phyloP scores from a whole-genome alignment of 192 early-diverging fungal species.

The Hyaloraphidium curvatum region DNA sequence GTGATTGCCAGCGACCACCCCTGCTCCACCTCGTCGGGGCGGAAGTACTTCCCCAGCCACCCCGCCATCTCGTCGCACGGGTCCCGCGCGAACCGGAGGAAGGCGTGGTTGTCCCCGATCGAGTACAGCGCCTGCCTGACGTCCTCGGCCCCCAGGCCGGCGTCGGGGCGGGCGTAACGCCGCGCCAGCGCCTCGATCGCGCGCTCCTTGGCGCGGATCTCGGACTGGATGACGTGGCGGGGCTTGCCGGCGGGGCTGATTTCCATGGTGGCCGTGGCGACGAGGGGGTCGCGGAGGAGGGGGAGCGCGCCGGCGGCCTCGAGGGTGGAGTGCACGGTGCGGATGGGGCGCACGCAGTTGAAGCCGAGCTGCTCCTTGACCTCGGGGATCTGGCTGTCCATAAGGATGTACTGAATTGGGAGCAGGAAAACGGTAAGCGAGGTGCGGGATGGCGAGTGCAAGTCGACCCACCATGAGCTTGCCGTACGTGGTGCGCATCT shows the following conservation, averaged over 20 bases:
- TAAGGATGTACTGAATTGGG: constrained; percentile 78
- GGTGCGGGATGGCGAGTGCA: too few species aligned
- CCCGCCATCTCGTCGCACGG: constrained; percentile 81
- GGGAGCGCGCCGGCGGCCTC: constrained; percentile 38
- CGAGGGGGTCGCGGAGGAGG: constrained; percentile 62
- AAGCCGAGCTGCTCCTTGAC: constrained; percentile 61
- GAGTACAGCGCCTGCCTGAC: constrained; percentile 79
- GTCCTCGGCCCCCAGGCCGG: constrained; percentile 32
- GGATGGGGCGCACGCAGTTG: constrained; percentile 61
- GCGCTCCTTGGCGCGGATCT: constrained; percentile 78
- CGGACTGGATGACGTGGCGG: constrained; percentile 47
- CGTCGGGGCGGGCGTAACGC: constrained; percentile 52
- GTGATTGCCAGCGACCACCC: constrained; percentile 63
- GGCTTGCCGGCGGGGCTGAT: constrained; percentile 31
- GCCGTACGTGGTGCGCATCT: constrained; percentile 89
- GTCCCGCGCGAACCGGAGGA: constrained; percentile 69
- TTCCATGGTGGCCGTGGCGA: constrained; percentile 43
- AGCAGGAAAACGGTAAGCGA: too few species aligned
- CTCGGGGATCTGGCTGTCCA: constrained; percentile 31
- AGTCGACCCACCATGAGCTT: too few species aligned
- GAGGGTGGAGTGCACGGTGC: constrained; percentile 68
- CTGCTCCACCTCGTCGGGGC: constrained; percentile 34
- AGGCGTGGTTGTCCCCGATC: constrained; percentile 96
- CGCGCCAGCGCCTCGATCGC: constrained; percentile 71
- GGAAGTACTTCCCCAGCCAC: constrained; percentile 55